These are phyloP conservation scores for Ganoderma lingzhi DNA, from an alignment of 1,284 basidiomycete genomes.

Conservation along the genomic window DNA sequence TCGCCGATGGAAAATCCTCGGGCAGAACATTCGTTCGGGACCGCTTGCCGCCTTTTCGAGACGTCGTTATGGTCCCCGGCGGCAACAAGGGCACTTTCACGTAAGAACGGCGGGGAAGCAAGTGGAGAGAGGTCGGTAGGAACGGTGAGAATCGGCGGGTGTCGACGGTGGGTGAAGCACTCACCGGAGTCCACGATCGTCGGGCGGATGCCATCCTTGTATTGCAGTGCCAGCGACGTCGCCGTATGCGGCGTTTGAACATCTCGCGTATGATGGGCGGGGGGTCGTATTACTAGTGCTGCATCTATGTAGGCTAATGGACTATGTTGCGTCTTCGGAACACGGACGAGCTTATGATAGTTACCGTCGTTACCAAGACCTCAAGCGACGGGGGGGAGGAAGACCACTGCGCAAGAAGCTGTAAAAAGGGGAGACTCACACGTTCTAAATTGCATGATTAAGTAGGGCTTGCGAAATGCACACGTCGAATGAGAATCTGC, in stretches of 20 bases:
- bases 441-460: background rate
- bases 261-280: background rate
- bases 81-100: background rate
- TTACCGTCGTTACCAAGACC: background rate
- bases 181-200: constrained; percentile 27
- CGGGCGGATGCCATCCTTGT: constrained; percentile 19
- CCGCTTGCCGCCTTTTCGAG: constrained; percentile 10
- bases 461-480: background rate
- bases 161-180: constrained; percentile 7
- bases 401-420: background rate
- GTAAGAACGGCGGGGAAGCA: background rate
- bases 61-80: background rate
- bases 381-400: background rate
- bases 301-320: background rate
- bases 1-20: constrained; percentile 20
- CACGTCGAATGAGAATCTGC: background rate
- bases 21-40: constrained; percentile 17
- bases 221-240: constrained; percentile 5
- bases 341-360: background rate
- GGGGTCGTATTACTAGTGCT: background rate
- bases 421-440: background rate
- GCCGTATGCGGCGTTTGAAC: background rate
- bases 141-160: constrained; percentile 10
- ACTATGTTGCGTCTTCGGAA: background rate
- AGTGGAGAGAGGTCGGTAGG: constrained; percentile 5